Conservation (phyloP, 2,329 filamentous ascomycete genomes). For the Aspergillus fischeri region DNA sequence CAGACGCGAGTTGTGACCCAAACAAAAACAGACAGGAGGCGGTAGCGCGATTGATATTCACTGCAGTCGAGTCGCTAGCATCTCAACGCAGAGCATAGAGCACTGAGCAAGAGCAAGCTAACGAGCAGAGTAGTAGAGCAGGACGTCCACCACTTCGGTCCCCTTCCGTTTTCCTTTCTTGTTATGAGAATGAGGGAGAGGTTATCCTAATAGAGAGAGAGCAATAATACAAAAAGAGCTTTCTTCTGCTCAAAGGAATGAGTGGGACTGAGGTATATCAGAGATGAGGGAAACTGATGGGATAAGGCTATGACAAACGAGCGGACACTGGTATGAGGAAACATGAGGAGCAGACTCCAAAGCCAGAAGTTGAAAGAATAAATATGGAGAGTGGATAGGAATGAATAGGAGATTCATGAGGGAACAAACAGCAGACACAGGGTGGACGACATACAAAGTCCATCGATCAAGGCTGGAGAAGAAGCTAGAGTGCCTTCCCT, state of each 20-base stretch:
- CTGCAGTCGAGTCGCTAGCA: background rate
- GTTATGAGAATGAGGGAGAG: background rate
- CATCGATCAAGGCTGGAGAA: background rate
- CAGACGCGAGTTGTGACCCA: background rate
- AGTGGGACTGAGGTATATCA: background rate
- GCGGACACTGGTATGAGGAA: background rate
- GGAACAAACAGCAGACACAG: background rate
- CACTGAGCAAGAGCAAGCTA: background rate
- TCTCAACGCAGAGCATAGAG: background rate
- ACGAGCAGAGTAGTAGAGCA: background rate
- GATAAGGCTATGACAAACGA: background rate
- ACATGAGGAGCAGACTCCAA: background rate
- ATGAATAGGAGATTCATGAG: background rate
- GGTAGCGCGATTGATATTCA: background rate
- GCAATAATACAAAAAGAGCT: background rate
- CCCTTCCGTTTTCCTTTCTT: background rate
- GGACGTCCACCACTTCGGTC: background rate
- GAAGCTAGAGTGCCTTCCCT: background rate
- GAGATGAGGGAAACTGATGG: background rate
- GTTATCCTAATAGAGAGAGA: background rate
- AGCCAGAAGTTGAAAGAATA: background rate
- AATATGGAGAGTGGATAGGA: background rate
- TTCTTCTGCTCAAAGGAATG: background rate
- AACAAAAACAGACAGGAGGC: background rate
- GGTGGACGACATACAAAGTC: background rate